phyloP scores from a whole-genome alignment of 2,329 filamentous ascomycete species.

The Zasmidium cellare region DNA sequence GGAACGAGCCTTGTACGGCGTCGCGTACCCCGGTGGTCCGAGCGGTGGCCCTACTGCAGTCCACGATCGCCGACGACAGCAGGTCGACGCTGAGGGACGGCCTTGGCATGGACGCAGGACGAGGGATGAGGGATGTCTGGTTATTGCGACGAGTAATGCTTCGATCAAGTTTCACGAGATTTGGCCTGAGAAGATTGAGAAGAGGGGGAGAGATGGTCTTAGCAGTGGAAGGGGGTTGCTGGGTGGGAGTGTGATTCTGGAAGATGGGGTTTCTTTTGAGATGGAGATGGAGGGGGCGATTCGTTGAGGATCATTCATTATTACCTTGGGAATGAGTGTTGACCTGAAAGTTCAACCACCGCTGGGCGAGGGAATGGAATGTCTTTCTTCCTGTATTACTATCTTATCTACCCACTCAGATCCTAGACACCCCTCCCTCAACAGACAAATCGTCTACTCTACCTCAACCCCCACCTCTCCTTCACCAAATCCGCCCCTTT shows the following conservation, averaged over 20 bases:
- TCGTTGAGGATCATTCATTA: conserved; percentile 39
- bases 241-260: conserved; percentile 81
- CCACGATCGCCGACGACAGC: conserved; percentile 1
- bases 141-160: conserved; percentile 88
- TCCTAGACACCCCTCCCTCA: too few species aligned
- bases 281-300: conserved; percentile 56
- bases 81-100: conserved; percentile 30
- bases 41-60: conserved; percentile 30
- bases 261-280: conserved; percentile 77
- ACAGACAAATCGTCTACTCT: too few species aligned
- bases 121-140: conserved; percentile 75
- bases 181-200: conserved; percentile 57
- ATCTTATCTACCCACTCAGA: too few species aligned
- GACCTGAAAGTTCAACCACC: too few species aligned
- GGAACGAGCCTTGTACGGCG: conserved; percentile 80
- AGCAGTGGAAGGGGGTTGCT: conserved; percentile 52
- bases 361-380: too few species aligned
- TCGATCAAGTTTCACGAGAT: conserved; percentile 95
- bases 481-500: conserved; percentile 36
- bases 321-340: too few species aligned
- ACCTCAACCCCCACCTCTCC: conserved; percentile 20
- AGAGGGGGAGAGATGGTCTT: neutral
- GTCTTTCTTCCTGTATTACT: too few species aligned
- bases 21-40: conserved; percentile 73
- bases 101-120: conserved; percentile 61